Base-by-base conservation (phyloP, 2,329 filamentous ascomycete genomes). In the Trichoderma sp. region DNA sequence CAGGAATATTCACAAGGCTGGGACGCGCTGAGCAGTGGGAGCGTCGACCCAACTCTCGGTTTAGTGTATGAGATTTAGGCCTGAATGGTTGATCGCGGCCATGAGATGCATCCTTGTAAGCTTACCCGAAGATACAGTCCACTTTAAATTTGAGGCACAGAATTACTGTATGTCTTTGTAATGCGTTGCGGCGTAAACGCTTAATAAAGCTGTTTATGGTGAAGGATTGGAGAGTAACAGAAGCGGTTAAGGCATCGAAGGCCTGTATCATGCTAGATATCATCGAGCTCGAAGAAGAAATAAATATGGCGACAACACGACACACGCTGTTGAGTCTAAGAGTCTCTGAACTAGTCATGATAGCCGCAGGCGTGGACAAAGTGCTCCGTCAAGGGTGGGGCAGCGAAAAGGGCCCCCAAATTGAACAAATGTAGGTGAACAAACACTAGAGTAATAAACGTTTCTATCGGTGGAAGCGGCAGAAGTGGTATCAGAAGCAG, bases 11-110 rank as follows among this genome's bases (percentile, higher is more conserved):
- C 6, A 13, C 24, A 54, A 16, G 60, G 60, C 18, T 64, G 60
- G 60, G 46, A 64, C 8, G 18, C 32, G 11, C 46, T 64, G 6
- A 54, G 60, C 24, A 30, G n/a, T 18, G 60, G 60, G 34, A 39
- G 32, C 8, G 14, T 64, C 2, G 49, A 64, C 24, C 49, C 60
- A 7, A 64, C 60, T 10, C 60, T 64, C 37, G 60, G 60, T 3
- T 24, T 64, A 7, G 60, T 64, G 16, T 64, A 39, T 64, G 60
- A 64, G 10, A 6, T 64, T 3, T 60, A 60, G 24, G 18, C 46
- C 21, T 13, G 46, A 4, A 49, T 49, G 7, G 46, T 21, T 24
- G 46, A 49, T 49, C 46, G 46, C 10, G 2, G 3, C 18, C 43
- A 49, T 24, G 24, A 49, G 46, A 5, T 24, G 21, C 46, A 21